Evolutionary conservation across 2,329 filamentous ascomycete genomes (phyloP).

Genomic region (Leptographium wingfieldii): DNA sequence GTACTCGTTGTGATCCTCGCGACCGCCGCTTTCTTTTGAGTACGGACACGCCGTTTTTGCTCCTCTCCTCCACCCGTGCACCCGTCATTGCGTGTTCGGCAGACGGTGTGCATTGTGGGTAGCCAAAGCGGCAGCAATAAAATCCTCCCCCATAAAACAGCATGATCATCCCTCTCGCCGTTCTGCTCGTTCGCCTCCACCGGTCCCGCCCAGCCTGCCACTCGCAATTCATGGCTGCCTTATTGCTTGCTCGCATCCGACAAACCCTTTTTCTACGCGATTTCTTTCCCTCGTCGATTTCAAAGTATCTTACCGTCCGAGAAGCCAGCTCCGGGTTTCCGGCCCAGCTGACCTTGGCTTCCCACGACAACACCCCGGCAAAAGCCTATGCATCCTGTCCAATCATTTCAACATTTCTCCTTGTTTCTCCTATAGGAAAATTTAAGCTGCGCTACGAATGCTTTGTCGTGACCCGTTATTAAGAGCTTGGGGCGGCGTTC

Average conservation of each 20-base stretch:
- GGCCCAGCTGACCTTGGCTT: no score
- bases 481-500: no score
- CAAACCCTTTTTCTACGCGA: no score
- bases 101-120: background rate
- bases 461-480: no score
- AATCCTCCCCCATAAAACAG: background rate
- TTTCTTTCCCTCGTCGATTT: no score
- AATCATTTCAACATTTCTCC: background rate
- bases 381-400: background rate
- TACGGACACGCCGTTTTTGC: conserved; percentile 15
- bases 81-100: background rate
- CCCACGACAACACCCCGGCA: no score
- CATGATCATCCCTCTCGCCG: background rate
- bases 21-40: conserved; percentile 25
- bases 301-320: no score
- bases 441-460: no score
- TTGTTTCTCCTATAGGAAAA: background rate
- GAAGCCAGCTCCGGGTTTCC: no score
- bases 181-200: background rate
- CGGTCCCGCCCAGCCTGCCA: background rate
- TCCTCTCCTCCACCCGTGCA: background rate
- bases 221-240: background rate
- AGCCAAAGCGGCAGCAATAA: background rate
- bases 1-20: conserved; percentile 50
- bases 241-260: background rate